phyloP scores from a whole-genome alignment of 148 eudicot genomes.

The Vaccinium corymbosum region DNA sequence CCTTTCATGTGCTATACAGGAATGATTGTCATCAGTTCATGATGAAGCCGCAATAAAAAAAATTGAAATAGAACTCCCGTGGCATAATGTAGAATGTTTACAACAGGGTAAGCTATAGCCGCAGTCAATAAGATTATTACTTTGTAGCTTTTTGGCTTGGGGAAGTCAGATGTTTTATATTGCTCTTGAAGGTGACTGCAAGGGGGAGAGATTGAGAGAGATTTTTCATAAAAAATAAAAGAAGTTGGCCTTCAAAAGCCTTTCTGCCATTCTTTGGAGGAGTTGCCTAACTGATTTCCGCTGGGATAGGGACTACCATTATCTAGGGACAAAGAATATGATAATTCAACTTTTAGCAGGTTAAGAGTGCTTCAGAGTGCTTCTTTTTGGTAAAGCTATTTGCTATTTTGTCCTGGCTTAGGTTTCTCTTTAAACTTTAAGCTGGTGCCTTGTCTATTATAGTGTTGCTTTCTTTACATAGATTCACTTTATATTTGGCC shows the following conservation, averaged over 20 bases:
- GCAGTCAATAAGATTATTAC: background rate
- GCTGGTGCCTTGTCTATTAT: background rate
- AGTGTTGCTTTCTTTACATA: background rate
- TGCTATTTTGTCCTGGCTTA: background rate
- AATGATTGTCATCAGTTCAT: background rate
- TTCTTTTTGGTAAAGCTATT: conserved; percentile 2
- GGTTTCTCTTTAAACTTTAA: background rate
- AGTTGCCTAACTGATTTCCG: background rate
- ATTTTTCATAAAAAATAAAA: background rate
- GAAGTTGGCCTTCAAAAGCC: background rate
- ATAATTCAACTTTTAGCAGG: conserved; percentile 11
- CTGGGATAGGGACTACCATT: conserved; percentile 14
- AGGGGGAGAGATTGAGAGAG: background rate
- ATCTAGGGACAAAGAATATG: conserved; percentile 14
- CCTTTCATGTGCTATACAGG: background rate
- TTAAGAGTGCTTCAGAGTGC: conserved; percentile 12
- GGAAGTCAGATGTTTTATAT: background rate
- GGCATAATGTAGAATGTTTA: background rate
- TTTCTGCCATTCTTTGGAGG: conserved; percentile 1
- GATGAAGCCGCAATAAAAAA: background rate
- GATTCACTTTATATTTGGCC: background rate
- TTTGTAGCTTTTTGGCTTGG: background rate
- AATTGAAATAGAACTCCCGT: background rate
- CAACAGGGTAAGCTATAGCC: background rate
- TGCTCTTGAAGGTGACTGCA: background rate